Conservation (phyloP, 306 rosid species). For the Rosa multiflora region DNA sequence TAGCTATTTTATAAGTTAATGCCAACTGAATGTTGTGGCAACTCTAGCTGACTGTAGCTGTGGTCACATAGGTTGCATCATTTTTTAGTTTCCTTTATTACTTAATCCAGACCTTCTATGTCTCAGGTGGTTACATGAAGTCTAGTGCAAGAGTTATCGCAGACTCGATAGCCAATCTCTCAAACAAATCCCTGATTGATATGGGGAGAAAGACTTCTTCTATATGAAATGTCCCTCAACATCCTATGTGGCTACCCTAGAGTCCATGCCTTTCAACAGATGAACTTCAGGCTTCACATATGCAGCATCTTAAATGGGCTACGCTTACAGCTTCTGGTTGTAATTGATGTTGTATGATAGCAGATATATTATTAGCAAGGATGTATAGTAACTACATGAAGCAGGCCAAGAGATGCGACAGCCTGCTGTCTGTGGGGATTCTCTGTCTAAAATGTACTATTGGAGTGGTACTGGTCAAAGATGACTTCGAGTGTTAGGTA, state of each 20-base stretch:
- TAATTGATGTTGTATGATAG: neutral
- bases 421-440: neutral
- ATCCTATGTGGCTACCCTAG: neutral
- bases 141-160: slow-evolving; percentile 88
- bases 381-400: neutral
- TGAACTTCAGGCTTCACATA: neutral
- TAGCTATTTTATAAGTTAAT: neutral
- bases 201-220: slow-evolving; percentile 16
- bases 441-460: neutral
- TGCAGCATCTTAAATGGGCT: neutral
- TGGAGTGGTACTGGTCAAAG: neutral
- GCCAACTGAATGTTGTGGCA: neutral
- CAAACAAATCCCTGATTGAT: slow-evolving; percentile 64
- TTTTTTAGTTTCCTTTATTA: neutral
- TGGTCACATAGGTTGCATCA: neutral
- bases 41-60: neutral
- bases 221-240: slow-evolving; percentile 1
- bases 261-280: neutral
- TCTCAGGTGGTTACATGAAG: slow-evolving; percentile 96
- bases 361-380: neutral
- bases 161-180: slow-evolving; percentile 76
- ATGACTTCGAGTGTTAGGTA: neutral
- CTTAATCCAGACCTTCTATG: neutral
- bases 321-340: neutral
- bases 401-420: neutral